Base-by-base conservation (phyloP, 768 basidiomycete genomes). In the Dioszegia aurantiaca region DNA sequence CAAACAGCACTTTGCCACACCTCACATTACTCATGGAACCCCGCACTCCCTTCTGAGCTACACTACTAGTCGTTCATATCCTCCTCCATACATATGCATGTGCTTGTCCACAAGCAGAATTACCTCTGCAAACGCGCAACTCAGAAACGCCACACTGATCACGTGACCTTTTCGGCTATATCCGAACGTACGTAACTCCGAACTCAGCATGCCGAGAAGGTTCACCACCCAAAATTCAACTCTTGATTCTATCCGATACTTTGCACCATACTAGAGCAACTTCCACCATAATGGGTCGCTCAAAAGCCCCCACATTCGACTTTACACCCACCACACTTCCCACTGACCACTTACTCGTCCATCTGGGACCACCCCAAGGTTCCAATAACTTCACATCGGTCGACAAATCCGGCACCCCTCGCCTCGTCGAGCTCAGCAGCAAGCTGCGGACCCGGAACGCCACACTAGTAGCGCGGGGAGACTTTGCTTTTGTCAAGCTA, bases 371-470 rank as follows among this genome's bases (percentile, higher is more conserved):
- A 3, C 64, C 69, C 1, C 61, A 64, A 39, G 69, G 69, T 19
- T 66, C 64, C 42, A 64, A 63, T 40, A 62, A 62, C 26, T 71
- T 62, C 52, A 27, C 60, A 16, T 66, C 55, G 24, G 28, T 59
- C 23, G 66, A 68, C 51, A 33, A 58, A 11, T 23, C 58, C 5
- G 67, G 60, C 17, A 40, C 21, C 8, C 64, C 65, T 24, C 47
- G 69, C 16, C 47, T 71, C 14, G 69, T 71, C 33, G 69, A 68
- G 45, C 45, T 65, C 4, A n/a, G 45, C 9, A 45, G 44, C 30
- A 60, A 67, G 40, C 3, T 45, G 5, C 30, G 37, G 17, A 43
- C 21, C 45, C 45, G 53, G 14, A 24, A 21, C n/a, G 40, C 51
- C 23, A 23, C 11, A 14, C 28, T 28, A 1, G 37, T 31, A 19